Evolutionary conservation across 2,329 filamentous ascomycete species (phyloP), one percentile per base, ranked within the genome.

Genomic region (Phaeophleospora eucalypticola): DNA sequence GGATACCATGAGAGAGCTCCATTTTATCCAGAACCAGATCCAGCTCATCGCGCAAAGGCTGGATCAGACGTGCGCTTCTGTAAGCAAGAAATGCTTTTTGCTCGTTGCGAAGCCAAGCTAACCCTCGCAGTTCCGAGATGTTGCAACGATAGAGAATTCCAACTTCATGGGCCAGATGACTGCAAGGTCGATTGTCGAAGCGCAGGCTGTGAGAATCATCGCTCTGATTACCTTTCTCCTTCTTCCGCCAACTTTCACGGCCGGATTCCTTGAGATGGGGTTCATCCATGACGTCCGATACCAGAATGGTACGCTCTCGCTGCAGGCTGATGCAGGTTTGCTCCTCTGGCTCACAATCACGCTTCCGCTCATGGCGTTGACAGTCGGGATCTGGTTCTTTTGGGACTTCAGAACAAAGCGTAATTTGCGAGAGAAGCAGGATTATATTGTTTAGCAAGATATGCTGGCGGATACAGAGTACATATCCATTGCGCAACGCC

Each of bases 151-250:
- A 7, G 18, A 19, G 29, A 34, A 42, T 21, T 43, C 35, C 2
- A 39, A 46, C 39, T 46, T 36, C 29, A 47, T 50, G 48, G 43
- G 46, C 15, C 43, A 21, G 10, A 50, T 50, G 48, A 47, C 48
- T 6, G 43, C 29, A 15, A 19, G 44, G 12, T 46, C 48, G 10
- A 50, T 50, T 14, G 21, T 46, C 14, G 48, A 50, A 41, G 48
- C 48, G 2, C 45, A 37, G 21, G 48, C 48, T 2, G 48, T 46
- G n/a, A 20, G 48, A 6, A 41, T 50, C 10, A 50, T 50, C 17
- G 48, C 48, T 2, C 35, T 50, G 10, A 36, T 50, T 8, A 50
- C 48, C 4, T 27, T 50, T 0, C 32, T 29, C n/a, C 46, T 50
- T 9, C 24, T 50, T 14, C 48, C 48, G 8, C 48, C 48, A 17